These are phyloP conservation scores for Leccinum uliginosum DNA, from an alignment of 768 basidiomycete species.

Conservation along the genomic window DNA sequence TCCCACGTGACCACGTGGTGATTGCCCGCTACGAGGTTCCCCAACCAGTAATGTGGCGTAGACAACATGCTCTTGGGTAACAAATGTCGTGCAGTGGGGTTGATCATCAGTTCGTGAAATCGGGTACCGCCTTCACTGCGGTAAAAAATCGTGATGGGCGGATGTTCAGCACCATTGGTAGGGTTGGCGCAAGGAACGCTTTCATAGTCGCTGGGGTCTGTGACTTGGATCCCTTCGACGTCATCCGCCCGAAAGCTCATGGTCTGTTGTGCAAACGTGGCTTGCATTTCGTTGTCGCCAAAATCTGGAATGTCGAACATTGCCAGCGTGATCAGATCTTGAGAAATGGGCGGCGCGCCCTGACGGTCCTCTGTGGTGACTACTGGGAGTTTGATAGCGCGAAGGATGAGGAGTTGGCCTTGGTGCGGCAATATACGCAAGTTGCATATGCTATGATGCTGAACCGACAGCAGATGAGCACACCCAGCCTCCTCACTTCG, in stretches of 20 bases:
- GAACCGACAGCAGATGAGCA: conserved; percentile 7
- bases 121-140: conserved; percentile 27
- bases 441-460: conserved; percentile 50
- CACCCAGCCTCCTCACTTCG: too few species aligned
- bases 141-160: conserved; percentile 32
- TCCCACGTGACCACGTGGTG: conserved; percentile 28
- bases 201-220: conserved; percentile 25
- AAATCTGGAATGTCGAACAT: conserved; percentile 30
- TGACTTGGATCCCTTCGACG: conserved; percentile 33
- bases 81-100: conserved; percentile 21
- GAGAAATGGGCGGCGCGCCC: conserved; percentile 17
- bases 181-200: conserved; percentile 13
- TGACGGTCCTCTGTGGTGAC: neutral
- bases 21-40: conserved; percentile 22
- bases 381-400: conserved; percentile 31
- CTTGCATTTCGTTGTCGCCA: conserved; percentile 26
- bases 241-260: conserved; percentile 30
- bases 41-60: conserved; percentile 28
- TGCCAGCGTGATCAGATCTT: conserved; percentile 28
- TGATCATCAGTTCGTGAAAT: conserved; percentile 27
- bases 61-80: conserved; percentile 22
- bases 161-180: conserved; percentile 23
- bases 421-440: conserved; percentile 51
- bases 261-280: conserved; percentile 25
- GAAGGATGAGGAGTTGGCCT: conserved; percentile 48